Percentiles rank a stretch among this genome's conserved stretches.
Evolutionary conservation across 75 land plant genomes (phyloP).

Genomic region (Selaginella moellendorffii): DNA sequence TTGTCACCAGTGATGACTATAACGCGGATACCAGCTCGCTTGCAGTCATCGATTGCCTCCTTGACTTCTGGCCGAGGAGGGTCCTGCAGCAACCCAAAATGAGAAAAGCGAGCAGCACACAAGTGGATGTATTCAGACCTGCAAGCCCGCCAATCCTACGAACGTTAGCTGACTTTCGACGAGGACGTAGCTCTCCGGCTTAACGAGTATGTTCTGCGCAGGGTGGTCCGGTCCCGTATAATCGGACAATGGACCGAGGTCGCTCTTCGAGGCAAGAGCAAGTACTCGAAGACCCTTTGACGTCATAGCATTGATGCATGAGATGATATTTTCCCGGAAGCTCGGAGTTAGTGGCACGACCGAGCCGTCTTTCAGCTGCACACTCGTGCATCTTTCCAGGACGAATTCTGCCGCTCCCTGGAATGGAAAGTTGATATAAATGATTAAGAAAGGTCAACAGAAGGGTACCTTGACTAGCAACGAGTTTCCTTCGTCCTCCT

Average conservation of each 20-base stretch:
- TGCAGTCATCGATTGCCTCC: constrained; percentile 26
- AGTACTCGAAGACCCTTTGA: constrained; percentile 22
- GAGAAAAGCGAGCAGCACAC: not conserved
- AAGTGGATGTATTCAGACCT: no score
- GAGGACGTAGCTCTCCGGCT: constrained; percentile 17
- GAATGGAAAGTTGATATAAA: not conserved
- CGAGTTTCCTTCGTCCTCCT: not conserved
- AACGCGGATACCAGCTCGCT: constrained; percentile 25
- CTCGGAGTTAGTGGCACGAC: constrained; percentile 19
- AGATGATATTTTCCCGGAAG: constrained; percentile 17
- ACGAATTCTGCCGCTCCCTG: constrained; percentile 34
- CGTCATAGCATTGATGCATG: constrained; percentile 17
- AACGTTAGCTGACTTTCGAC: constrained; percentile 25
- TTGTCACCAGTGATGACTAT: constrained; percentile 33
- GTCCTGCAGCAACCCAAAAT: constrained; percentile 17
- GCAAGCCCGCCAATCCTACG: constrained; percentile 21
- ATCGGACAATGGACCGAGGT: constrained; percentile 16
- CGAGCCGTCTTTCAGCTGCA: constrained; percentile 25
- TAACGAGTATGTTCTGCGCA: constrained; percentile 14
- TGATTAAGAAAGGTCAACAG: no score
- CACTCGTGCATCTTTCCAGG: constrained; percentile 23
- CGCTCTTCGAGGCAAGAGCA: constrained; percentile 20
- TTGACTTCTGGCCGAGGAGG: constrained; percentile 29
- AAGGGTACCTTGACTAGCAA: constrained; percentile 5
- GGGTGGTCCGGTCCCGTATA: constrained; percentile 23